Evolutionary conservation across 306 rosid species (phyloP), one percentile per base, ranked within the genome.

Genomic region (Cucumis hystrix): DNA sequence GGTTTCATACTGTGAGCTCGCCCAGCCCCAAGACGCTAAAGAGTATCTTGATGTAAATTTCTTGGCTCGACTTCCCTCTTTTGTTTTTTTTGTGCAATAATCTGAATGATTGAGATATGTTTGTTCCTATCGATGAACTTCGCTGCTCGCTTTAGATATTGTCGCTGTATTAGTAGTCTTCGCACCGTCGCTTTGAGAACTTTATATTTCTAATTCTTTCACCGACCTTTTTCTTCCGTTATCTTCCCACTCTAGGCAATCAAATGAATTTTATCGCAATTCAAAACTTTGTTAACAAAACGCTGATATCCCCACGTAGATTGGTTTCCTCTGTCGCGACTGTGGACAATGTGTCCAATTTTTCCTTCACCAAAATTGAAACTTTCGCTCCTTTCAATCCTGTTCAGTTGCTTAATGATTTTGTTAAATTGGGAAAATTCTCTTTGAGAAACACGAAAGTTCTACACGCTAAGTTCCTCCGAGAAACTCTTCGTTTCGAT

Each of bases 1-100:
- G 20, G 99, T 92, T 61, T 95, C 99, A 30, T 95, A 92, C 78
- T 95, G 97, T 70, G 96, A 95, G 81, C 87, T 88, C 39, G 96
- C 99, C 75, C 81, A 90, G 28, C 96, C 99, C 23, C 87, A 45
- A 17, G 99, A 95, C 80, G 99, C 97, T 69, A 92, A 95, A 78
- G 97, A 90, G 57, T 52, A 52, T 17, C 57, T 52, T 52, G 57
- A 52, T 52, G 57, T 52, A 52, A 52, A 17, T 52, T 52, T 52
- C 57, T 52, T 52, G 3, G 1, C 57, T 52, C n/a, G 20, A 20
- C 57, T 52, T 52, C n/a, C 20, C 5, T 16, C 5, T 52, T 52
- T 10, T 47, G 11, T 47, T 47, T 47, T 47, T 77, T 59, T 15
- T 20, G 45, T 8, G 57, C 60, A 20, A 18, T 51, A 5, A 20